Percentiles rank a stretch among this genome's conserved stretches.
These are phyloP conservation scores for Ephemerocybe angulata DNA, from an alignment of 768 basidiomycete species.

Conservation along the genomic window DNA sequence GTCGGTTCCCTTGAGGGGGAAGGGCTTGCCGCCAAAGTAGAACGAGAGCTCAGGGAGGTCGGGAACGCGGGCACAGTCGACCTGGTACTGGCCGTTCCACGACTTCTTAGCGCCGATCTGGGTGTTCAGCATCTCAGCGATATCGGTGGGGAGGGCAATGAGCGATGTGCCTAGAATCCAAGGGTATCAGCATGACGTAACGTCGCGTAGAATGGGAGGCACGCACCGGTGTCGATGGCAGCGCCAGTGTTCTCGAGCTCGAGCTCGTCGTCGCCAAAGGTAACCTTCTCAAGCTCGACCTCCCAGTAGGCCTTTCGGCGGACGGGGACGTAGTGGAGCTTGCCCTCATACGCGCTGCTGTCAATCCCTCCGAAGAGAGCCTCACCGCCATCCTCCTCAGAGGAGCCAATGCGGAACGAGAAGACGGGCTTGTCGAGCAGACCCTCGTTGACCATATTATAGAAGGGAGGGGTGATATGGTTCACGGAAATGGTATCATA, in stretches of 20 bases:
- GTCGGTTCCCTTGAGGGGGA: conserved; percentile 76
- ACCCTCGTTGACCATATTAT: conserved; percentile 80
- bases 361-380: conserved; percentile 93
- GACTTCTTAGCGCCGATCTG: conserved; percentile 91
- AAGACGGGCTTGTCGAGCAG: conserved; percentile 86
- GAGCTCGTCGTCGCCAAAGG: conserved; percentile 81
- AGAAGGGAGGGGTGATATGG: conserved; percentile 89
- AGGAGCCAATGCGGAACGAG: conserved; percentile 87
- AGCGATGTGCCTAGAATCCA: conserved; percentile 73
- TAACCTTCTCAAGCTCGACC: conserved; percentile 85
- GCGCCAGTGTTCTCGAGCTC: conserved; percentile 93
- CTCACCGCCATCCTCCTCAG: conserved; percentile 87
- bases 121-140: conserved; percentile 96
- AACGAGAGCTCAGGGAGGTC: conserved; percentile 80
- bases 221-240: conserved; percentile 80
- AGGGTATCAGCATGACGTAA: background rate
- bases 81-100: conserved; percentile 94
- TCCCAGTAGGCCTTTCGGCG: conserved; percentile 98
- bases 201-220: background rate
- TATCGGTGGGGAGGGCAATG: conserved; percentile 88
- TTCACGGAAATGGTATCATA: conserved; percentile 97
- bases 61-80: conserved; percentile 87
- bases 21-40: conserved; percentile 76
- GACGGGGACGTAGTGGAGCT: conserved; percentile 83
- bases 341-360: conserved; percentile 66